Base-by-base conservation (phyloP, 139 green algal genomes). In the Desmodesmus armatus region DNA sequence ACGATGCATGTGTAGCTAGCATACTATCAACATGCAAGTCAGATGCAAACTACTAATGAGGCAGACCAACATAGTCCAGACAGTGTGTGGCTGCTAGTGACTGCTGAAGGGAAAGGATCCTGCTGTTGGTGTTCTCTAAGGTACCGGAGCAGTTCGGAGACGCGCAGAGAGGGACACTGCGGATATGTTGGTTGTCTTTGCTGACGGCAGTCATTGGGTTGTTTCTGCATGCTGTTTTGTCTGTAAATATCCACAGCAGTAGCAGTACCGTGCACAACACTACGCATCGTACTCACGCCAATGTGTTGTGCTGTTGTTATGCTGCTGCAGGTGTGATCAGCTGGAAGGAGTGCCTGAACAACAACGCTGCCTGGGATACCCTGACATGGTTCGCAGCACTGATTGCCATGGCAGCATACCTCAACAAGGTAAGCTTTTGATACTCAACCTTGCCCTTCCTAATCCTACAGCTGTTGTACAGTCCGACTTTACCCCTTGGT, bases 301-400 rank as follows among this genome's bases (percentile, higher is more conserved):
- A 55, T 13, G 7, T 55, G 47, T 55, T 21, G 7, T 55, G 9
- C 47, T 55, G 2, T 31, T 49, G n/a, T n/a, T n/a, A n/a, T 3
- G 19, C 1, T 75, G 31, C 21, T 31, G 40, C 82, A 82, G 80
- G 80, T 25, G 80, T 86, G 1, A 88, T 97, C 60, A 94, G 89
- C 72, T 98, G 95, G 95, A 97, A 97, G 90, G 88, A 94, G 89
- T 94, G 91, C 89, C 87, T 93, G 92, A 96, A 96, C 89, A 94
- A 96, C 86, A 92, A 91, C 84, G 87, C 90, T 74, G 97, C 97
- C 27, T 99, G 97, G 97, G 97, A 99, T 93, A 99, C 97, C 1
- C 94, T 99, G 66, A 98, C 95, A 58, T 99, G 97, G 97, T 99
- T 99, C 82, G 97, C 97, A 23, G 98, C 98, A 7, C 94, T 99